Percentiles rank a stretch among this genome's conserved stretches.
Evolutionary conservation across 495 filamentous ascomycete genomes (phyloP).

Genomic region (Hamigera avellanea): DNA sequence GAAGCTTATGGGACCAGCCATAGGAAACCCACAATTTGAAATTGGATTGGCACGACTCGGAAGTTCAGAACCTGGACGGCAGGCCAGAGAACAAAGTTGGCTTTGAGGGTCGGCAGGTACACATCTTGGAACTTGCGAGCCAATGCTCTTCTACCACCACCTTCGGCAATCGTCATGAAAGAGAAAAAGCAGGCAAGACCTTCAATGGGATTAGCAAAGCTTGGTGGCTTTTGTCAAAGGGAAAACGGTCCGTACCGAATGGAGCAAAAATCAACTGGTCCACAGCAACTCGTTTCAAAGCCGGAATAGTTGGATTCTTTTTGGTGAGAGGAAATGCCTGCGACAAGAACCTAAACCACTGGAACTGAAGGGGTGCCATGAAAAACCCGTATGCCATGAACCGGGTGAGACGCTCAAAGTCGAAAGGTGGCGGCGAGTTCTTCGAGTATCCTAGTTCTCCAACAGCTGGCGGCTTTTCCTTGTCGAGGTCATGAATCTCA

Average conservation of each 20-base stretch:
- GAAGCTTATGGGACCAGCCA: background rate
- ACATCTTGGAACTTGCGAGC: slow-evolving; percentile 81
- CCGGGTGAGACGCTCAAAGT: slow-evolving; percentile 82
- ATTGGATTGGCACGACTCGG: slow-evolving; percentile 85
- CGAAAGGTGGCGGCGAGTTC: slow-evolving; percentile 68
- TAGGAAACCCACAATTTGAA: slow-evolving; percentile 74
- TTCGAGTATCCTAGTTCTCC: slow-evolving; percentile 59
- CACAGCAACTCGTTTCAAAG: slow-evolving; percentile 78
- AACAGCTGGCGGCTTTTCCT: slow-evolving; percentile 58
- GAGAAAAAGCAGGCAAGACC: slow-evolving; percentile 84
- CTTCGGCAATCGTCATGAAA: slow-evolving; percentile 93
- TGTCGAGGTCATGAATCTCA: slow-evolving; percentile 82
- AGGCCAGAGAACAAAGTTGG: slow-evolving; percentile 94
- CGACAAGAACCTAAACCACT: slow-evolving; percentile 90
- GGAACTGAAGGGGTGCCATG: slow-evolving; percentile 93
- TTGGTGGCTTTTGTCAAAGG: background rate
- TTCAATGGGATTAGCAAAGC: slow-evolving; percentile 17
- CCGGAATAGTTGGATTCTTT: slow-evolving; percentile 56
- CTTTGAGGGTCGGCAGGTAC: slow-evolving; percentile 87
- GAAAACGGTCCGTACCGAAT: slow-evolving; percentile 43
- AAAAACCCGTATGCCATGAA: slow-evolving; percentile 96
- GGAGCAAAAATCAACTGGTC: slow-evolving; percentile 97
- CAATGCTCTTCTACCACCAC: slow-evolving; percentile 73
- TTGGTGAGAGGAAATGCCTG: slow-evolving; percentile 75
- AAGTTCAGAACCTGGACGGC: slow-evolving; percentile 96